These are phyloP conservation scores for Aspergillus proliferans DNA, from an alignment of 2,329 filamentous ascomycete genomes.

Conservation along the genomic window DNA sequence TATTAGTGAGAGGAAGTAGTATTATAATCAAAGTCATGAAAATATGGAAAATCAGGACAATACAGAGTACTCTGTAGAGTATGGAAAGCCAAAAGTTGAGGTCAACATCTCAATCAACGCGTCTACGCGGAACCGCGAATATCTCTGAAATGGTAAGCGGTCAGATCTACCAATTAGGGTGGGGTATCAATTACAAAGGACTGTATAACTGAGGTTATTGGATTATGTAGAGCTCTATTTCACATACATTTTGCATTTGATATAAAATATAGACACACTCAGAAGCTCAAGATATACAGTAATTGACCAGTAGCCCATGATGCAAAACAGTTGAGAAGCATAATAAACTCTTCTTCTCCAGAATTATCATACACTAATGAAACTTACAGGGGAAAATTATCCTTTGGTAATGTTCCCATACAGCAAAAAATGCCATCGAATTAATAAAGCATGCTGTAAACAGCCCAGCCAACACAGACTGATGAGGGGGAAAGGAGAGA, in stretches of 20 bases:
- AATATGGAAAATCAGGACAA: neutral
- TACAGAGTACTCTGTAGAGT: neutral
- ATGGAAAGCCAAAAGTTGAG: neutral
- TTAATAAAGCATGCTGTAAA: too few species aligned
- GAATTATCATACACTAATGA: neutral
- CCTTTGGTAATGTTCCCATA: too few species aligned
- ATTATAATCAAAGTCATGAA: neutral
- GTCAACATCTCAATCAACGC: neutral
- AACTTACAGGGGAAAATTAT: neutral
- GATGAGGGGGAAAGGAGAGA: neutral
- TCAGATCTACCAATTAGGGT: neutral
- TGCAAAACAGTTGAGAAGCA: too few species aligned
- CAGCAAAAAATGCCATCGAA: too few species aligned
- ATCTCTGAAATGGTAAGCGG: neutral
- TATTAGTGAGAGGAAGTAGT: too few species aligned
- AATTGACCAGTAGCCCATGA: too few species aligned
- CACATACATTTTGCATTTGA: too few species aligned
- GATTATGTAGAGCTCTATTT: neutral
- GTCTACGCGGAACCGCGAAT: neutral
- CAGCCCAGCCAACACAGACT: too few species aligned
- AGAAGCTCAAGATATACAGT: too few species aligned
- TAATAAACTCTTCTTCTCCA: too few species aligned
- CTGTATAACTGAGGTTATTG: neutral
- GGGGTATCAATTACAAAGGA: neutral
- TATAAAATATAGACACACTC: too few species aligned